phyloP scores from a whole-genome alignment of 192 early-diverging fungal genomes.

The Backusella tuberculispora region DNA sequence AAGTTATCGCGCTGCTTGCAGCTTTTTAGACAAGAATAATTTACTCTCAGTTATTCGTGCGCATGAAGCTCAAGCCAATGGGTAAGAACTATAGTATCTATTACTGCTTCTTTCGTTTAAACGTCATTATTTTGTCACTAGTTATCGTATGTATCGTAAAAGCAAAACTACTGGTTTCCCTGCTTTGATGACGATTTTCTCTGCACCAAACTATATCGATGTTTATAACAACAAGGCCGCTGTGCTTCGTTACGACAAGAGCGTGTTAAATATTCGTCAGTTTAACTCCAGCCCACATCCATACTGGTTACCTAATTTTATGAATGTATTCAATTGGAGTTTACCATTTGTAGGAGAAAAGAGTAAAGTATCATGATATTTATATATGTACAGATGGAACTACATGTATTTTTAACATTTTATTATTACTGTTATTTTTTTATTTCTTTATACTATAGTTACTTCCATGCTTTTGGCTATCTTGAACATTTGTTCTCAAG shows the following conservation, averaged over 20 bases:
- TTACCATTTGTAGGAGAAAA: conserved; percentile 98
- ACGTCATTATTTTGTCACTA: neutral
- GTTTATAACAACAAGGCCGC: conserved; percentile 99
- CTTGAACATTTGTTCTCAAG: conserved; percentile 92
- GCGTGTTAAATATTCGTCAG: conserved; percentile 98
- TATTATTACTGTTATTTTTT: neutral
- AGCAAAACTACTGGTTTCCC: conserved; percentile 93
- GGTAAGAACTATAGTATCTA: conserved; percentile 30
- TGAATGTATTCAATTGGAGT: conserved; percentile 98
- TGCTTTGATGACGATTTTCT: conserved; percentile 96
- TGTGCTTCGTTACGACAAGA: conserved; percentile 96
- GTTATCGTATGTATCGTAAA: conserved; percentile 94
- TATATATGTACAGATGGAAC: too few relatives aligned
- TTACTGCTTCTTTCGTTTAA: neutral
- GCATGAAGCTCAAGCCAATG: conserved; percentile 98
- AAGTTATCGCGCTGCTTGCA: conserved; percentile 87
- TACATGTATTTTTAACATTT: too few relatives aligned
- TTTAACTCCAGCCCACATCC: conserved; percentile 90
- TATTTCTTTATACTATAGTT: conserved; percentile 50
- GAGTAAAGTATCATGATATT: conserved; percentile 52
- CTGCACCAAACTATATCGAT: conserved; percentile 96
- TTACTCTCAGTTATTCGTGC: conserved; percentile 94
- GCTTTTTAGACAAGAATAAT: conserved; percentile 92
- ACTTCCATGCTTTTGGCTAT: conserved; percentile 96
- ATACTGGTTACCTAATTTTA: conserved; percentile 98